Base-by-base conservation (phyloP, 176 grass and related monocot species). In the Musa acuminata region DNA sequence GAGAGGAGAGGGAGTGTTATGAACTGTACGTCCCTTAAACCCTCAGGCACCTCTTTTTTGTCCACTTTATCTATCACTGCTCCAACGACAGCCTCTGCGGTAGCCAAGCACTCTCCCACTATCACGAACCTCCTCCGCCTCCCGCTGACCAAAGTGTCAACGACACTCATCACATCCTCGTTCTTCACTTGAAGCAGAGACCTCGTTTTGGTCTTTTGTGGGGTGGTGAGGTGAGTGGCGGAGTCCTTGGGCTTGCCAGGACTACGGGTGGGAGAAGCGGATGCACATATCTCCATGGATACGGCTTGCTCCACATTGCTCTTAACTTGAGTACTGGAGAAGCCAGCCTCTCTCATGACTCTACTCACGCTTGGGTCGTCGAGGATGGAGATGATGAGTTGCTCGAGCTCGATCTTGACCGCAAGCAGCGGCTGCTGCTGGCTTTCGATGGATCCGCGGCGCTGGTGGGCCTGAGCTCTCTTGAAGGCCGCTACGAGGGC, bases 311-410 rank as follows among this genome's bases (percentile, higher is more conserved):
- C 95, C 9, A 99, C 91, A 80, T 91, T 92, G 81, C 78, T 85
- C 85, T 99, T 99, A 13, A 99, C 83, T 80, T 94, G 91, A 7
- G 86, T 95, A 82, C 90, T 94, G 49, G 96, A 95, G 84, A 99
- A 95, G 7, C 96, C 96, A 9, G 96, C 96, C 86, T 99, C 96
- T 50, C 88, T 87, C 96, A 99, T 99, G 50, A 94, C 96, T 60
- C 96, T 79, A 83, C 91, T 94, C 21, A 99, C 86, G 73, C 96
- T 99, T n/a, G 96, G 96, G 72, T 99, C 96, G 53, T 99, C 96
- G 29, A 99, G 91, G 81, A 99, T 99, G 71, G 96, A 99, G 69
- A 99, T 85, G 25, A 94, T 83, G 77, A 99, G 88, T 82, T 99
- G 91, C 81, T 94, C 91, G 9, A 95, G 91, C 84, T 99, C 96